Percentiles rank a stretch among this genome's conserved stretches.
Evolutionary conservation across 148 eudicot species (phyloP).

Genomic region (Gaultheria prostrata): DNA sequence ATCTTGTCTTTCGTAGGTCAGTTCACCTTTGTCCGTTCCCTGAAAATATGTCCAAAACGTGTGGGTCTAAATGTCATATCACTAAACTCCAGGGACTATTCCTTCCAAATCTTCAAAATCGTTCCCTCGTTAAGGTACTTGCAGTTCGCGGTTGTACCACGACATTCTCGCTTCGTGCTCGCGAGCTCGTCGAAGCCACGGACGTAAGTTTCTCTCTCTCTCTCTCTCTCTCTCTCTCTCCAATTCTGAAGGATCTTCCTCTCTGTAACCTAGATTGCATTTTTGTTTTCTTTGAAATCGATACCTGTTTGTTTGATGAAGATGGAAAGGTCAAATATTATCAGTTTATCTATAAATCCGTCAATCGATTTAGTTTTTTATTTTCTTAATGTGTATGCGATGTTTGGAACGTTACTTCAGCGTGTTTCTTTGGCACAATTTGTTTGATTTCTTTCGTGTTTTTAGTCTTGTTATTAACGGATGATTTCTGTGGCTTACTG

Average conservation of each 20-base stretch:
- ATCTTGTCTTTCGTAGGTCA: not conserved
- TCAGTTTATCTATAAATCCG: not conserved
- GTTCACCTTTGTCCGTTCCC: not conserved
- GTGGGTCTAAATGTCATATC: no score
- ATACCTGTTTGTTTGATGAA: not conserved
- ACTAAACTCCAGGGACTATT: not conserved
- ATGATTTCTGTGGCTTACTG: not conserved
- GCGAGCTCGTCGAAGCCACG: not conserved
- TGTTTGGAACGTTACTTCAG: not conserved
- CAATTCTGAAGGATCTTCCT: not conserved
- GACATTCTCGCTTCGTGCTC: not conserved
- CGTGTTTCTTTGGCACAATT: not conserved
- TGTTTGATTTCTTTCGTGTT: not conserved
- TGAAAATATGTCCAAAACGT: no score
- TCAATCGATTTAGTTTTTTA: not conserved
- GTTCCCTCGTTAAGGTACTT: not conserved
- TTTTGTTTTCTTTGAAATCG: not conserved
- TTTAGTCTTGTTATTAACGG: not conserved
- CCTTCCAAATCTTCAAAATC: not conserved
- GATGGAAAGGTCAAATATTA: not conserved
- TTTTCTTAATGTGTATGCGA: not conserved
- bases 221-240: not conserved
- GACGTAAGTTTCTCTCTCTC: constrained; percentile 9
- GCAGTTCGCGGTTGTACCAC: not conserved
- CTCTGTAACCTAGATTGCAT: not conserved